phyloP scores from a whole-genome alignment of 2,329 filamentous ascomycete genomes.

The Proliferodiscus dingleyae region DNA sequence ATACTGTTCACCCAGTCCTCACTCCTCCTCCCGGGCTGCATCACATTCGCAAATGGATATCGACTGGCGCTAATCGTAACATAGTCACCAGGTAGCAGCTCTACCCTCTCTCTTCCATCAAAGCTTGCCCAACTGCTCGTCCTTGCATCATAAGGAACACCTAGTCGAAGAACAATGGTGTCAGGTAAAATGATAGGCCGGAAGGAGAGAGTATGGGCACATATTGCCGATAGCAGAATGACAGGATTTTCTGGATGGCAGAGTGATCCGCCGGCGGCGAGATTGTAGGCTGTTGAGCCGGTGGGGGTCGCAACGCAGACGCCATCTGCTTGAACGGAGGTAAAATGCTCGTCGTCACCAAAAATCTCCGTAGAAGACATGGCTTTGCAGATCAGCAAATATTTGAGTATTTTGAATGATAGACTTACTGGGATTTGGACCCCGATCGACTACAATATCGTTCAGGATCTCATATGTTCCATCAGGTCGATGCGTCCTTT shows the following conservation, averaged over 20 bases:
- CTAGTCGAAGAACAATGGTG: slow-evolving; percentile 86
- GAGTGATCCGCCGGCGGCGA: slow-evolving; percentile 89
- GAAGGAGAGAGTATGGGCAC: slow-evolving; percentile 91
- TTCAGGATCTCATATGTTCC: slow-evolving; percentile 88
- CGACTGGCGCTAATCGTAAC: slow-evolving; percentile 77
- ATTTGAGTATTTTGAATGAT: not conserved
- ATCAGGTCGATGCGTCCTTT: slow-evolving; percentile 79
- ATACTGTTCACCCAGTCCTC: slow-evolving; percentile 84
- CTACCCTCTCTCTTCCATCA: slow-evolving; percentile 84
- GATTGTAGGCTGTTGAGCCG: slow-evolving; percentile 90
- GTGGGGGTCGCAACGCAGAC: slow-evolving; percentile 93
- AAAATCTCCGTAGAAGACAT: slow-evolving; percentile 93
- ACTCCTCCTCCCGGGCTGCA: slow-evolving; percentile 61
- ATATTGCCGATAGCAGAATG: slow-evolving; percentile 90
- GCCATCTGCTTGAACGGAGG: slow-evolving; percentile 86
- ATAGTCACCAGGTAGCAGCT: slow-evolving; percentile 74
- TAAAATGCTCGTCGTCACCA: slow-evolving; percentile 88
- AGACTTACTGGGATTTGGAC: slow-evolving; percentile 84
- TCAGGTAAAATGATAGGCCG: slow-evolving; percentile 95
- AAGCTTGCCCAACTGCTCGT: slow-evolving; percentile 96
- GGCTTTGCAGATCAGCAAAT: slow-evolving; percentile 42
- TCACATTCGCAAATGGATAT: slow-evolving; percentile 74
- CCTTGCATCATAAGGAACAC: slow-evolving; percentile 89
- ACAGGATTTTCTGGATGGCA: slow-evolving; percentile 96
- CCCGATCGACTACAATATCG: slow-evolving; percentile 92